Conservation (phyloP, 2,329 filamentous ascomycete genomes). For the Chaetomium olivaceum region DNA sequence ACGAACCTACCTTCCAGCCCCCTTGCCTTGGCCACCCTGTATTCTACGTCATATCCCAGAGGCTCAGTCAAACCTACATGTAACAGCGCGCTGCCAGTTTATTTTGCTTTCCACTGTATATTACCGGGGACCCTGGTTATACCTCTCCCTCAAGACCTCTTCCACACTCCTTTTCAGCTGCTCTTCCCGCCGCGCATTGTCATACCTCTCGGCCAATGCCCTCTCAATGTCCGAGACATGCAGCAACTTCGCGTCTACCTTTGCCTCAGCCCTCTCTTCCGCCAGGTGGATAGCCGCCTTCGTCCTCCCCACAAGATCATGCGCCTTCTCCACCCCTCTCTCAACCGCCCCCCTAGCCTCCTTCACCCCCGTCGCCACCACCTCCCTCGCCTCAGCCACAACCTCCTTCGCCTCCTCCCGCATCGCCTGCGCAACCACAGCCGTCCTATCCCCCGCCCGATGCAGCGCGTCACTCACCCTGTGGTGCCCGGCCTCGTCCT, state of each 20-base stretch:
- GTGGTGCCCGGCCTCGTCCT: conserved; percentile 26
- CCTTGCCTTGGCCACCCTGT: no score
- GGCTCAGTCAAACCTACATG: background rate
- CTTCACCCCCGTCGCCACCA: conserved; percentile 40
- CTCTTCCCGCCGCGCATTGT: conserved; percentile 40
- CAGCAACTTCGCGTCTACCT: conserved; percentile 33
- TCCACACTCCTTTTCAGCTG: conserved; percentile 51
- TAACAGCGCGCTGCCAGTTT: background rate
- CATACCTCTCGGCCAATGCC: conserved; percentile 55
- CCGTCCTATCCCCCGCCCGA: conserved; percentile 28
- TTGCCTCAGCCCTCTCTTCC: conserved; percentile 40
- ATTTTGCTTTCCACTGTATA: background rate
- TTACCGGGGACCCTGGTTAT: background rate
- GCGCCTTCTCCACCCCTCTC: conserved; percentile 45
- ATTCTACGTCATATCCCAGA: background rate
- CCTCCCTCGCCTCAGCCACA: conserved; percentile 36
- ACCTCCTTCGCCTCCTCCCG: conserved; percentile 37
- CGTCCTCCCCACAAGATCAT: conserved; percentile 43
- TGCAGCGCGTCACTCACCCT: conserved; percentile 22
- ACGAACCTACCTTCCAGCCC: no score
- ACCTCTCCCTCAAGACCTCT: conserved; percentile 54
- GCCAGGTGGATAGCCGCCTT: conserved; percentile 41
- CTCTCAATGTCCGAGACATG: conserved; percentile 46
- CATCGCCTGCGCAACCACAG: conserved; percentile 34
- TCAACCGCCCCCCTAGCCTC: conserved; percentile 45